Percentiles rank a stretch among this genome's conserved stretches.
These are phyloP conservation scores for Blastosporella zonata DNA, from an alignment of 1,284 basidiomycete species.

Conservation along the genomic window DNA sequence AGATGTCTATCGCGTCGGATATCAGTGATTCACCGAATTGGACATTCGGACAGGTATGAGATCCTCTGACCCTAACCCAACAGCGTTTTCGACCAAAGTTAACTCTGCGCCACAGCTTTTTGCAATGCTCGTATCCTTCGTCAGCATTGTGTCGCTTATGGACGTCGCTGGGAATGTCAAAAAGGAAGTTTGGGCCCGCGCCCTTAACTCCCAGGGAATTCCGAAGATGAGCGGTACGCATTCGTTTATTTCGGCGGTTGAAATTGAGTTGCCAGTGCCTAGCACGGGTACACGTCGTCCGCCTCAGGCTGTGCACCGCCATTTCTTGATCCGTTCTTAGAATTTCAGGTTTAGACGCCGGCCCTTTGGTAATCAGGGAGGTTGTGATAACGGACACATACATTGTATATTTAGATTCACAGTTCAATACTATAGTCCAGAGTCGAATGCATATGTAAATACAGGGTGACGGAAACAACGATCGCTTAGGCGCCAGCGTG, in stretches of 20 bases:
- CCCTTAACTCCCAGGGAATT: not conserved
- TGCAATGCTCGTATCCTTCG: conserved; percentile 1
- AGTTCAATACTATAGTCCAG: not conserved
- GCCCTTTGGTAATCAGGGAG: not conserved
- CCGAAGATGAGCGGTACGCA: not conserved
- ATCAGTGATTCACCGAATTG: not conserved
- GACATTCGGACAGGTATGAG: not conserved
- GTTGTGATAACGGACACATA: not conserved
- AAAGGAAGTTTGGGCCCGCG: not conserved
- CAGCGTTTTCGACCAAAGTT: not conserved
- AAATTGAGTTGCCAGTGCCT: not conserved
- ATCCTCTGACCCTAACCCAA: not conserved
- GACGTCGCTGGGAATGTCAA: not conserved
- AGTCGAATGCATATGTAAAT: not conserved
- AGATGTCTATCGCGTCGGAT: not conserved
- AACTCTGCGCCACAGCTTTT: not conserved
- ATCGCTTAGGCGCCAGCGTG: not conserved
- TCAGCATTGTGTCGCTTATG: not conserved
- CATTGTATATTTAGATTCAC: not conserved
- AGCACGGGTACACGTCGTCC: not conserved
- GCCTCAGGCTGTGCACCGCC: not conserved
- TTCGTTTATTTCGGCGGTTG: not conserved
- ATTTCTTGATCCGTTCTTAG: not conserved
- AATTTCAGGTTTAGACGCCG: not conserved
- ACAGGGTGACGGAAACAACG: not conserved